These are phyloP conservation scores for Xylaria longipes DNA, from an alignment of 495 filamentous ascomycete genomes.

Conservation along the genomic window DNA sequence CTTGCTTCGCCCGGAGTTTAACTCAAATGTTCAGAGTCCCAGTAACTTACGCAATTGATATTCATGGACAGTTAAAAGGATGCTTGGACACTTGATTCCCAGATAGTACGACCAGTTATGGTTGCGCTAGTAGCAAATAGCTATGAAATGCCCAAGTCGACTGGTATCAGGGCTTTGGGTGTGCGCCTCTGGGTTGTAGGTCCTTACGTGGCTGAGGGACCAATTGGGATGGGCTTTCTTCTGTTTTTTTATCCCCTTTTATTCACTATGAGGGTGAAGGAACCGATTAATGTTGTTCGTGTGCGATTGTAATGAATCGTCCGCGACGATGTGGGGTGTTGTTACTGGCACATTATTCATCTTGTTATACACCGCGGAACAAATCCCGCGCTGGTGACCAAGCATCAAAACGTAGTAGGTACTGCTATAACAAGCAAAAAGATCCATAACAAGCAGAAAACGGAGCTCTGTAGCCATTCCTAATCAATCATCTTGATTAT, in stretches of 20 bases:
- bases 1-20: neutral
- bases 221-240: neutral
- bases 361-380: constrained; percentile 18
- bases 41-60: neutral
- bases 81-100: too few relatives aligned
- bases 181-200: neutral
- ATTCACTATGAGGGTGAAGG: neutral
- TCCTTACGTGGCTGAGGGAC: neutral
- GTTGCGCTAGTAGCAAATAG: too few relatives aligned
- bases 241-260: neutral
- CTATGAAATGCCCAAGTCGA: neutral
- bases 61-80: neutral
- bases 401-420: neutral
- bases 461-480: neutral
- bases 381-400: constrained; percentile 24
- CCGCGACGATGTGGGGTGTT: neutral
- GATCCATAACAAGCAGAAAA: neutral
- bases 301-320: neutral
- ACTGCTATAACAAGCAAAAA: neutral
- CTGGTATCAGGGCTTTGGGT: neutral
- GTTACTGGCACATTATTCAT: constrained; percentile 1
- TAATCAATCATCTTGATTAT: neutral
- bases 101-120: too few relatives aligned
- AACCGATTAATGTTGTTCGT: neutral
- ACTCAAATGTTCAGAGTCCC: neutral